Evolutionary conservation across 192 early-diverging fungal species (phyloP).

Genomic region (Ambispora gerdemannii): DNA sequence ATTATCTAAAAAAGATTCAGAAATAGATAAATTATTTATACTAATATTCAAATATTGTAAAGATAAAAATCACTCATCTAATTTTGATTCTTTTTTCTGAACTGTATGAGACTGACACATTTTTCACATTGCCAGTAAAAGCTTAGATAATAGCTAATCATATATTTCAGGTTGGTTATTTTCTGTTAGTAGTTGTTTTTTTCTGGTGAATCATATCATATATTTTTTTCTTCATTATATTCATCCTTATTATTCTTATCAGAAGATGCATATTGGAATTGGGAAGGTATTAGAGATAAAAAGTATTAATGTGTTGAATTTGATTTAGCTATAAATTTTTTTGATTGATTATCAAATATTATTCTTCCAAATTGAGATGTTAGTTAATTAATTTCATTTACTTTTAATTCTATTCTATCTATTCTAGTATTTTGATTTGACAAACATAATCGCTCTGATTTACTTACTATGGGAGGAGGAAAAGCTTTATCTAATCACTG

Average conservation of each 20-base stretch:
- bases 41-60: neutral
- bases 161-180: neutral
- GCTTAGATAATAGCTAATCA: neutral
- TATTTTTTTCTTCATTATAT: neutral
- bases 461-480: neutral
- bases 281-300: too few species aligned
- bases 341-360: neutral
- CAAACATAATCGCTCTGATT: neutral
- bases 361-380: neutral
- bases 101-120: neutral
- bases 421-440: conserved; percentile 8
- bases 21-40: neutral
- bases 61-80: too few species aligned
- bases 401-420: conserved; percentile 16
- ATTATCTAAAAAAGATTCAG: conserved; percentile 4
- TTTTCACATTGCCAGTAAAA: neutral
- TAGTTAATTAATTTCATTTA: conserved; percentile 1
- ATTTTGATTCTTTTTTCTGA: neutral
- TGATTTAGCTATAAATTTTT: neutral
- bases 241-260: too few species aligned
- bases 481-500: neutral
- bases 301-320: too few species aligned
- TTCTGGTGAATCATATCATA: neutral
- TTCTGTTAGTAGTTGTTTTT: conserved; percentile 4
- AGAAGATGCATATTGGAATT: too few species aligned